Percentiles rank a stretch among this genome's conserved stretches.
These are phyloP conservation scores for Pichia sp. DNA, from an alignment of 1,139 yeast genomes.

Conservation along the genomic window DNA sequence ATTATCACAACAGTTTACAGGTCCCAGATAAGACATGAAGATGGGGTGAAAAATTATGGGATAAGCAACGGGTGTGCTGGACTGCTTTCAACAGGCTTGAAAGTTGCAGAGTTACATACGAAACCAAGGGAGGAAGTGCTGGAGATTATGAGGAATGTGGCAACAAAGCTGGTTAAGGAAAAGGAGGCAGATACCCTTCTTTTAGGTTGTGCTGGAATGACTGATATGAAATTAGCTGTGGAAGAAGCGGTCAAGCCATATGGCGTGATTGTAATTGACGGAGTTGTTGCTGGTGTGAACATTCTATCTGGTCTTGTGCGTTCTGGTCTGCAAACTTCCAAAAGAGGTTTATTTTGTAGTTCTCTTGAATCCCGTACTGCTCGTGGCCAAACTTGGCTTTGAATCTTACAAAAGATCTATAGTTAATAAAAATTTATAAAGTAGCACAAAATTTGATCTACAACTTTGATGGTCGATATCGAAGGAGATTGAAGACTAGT, in stretches of 20 bases:
- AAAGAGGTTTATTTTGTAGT: constrained; percentile 22
- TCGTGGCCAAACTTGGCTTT: constrained; percentile 15
- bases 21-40: constrained; percentile 29
- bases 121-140: constrained; percentile 33
- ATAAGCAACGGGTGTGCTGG: constrained; percentile 33
- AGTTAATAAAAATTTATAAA: too few relatives aligned
- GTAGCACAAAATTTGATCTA: not conserved
- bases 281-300: constrained; percentile 30
- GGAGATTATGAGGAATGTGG: constrained; percentile 27
- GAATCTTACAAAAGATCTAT: too few relatives aligned
- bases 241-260: constrained; percentile 26
- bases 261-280: constrained; percentile 28
- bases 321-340: constrained; percentile 25
- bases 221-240: constrained; percentile 34
- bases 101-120: constrained; percentile 33
- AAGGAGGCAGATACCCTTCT: constrained; percentile 33
- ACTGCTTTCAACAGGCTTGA: constrained; percentile 32
- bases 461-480: constrained; percentile 1
- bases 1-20: constrained; percentile 28
- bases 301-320: constrained; percentile 26
- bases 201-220: constrained; percentile 37
- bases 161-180: constrained; percentile 27
- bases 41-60: constrained; percentile 31
- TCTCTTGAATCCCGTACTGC: constrained; percentile 16
- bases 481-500: constrained; percentile 32